phyloP scores from a whole-genome alignment of 495 filamentous ascomycete genomes.

The Cladorrhinum samala region DNA sequence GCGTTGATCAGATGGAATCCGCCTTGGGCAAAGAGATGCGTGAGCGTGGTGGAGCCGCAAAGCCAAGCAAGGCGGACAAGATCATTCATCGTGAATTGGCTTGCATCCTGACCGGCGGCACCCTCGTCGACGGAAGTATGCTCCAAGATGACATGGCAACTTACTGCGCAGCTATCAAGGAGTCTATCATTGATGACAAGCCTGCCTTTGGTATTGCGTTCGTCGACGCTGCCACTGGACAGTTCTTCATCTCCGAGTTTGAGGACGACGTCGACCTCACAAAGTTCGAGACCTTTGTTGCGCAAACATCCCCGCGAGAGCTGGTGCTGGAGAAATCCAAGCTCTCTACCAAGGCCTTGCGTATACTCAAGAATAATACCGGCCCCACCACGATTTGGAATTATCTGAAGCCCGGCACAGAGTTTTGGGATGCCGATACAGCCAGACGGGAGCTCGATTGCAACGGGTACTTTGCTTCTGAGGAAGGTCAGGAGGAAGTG shows the following conservation, averaged over 20 bases:
- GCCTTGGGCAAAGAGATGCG: constrained; percentile 98
- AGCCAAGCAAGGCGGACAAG: constrained; percentile 67
- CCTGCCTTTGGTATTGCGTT: constrained; percentile 90
- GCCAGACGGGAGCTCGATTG: constrained; percentile 77
- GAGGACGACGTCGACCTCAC: constrained; percentile 90
- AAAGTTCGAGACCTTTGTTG: constrained; percentile 96
- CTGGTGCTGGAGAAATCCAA: constrained; percentile 83
- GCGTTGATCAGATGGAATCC: constrained; percentile 93
- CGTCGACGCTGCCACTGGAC: constrained; percentile 92
- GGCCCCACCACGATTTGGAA: constrained; percentile 94
- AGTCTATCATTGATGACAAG: constrained; percentile 65
- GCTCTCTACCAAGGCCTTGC: constrained; percentile 74
- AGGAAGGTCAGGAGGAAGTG: constrained; percentile 53
- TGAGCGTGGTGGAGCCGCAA: constrained; percentile 56
- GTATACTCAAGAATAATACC: constrained; percentile 97
- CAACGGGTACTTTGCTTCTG: constrained; percentile 69
- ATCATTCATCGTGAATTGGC: constrained; percentile 88
- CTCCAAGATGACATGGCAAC: constrained; percentile 97
- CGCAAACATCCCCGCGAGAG: constrained; percentile 86
- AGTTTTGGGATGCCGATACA: constrained; percentile 87
- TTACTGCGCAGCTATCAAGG: constrained; percentile 95
- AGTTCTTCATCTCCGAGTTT: constrained; percentile 89
- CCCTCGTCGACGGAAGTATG: constrained; percentile 92
- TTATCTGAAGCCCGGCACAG: constrained; percentile 74
- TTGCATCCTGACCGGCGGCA: constrained; percentile 85